Base-by-base conservation (phyloP, 129 eudicot species). In the Saussurea involucrata region DNA sequence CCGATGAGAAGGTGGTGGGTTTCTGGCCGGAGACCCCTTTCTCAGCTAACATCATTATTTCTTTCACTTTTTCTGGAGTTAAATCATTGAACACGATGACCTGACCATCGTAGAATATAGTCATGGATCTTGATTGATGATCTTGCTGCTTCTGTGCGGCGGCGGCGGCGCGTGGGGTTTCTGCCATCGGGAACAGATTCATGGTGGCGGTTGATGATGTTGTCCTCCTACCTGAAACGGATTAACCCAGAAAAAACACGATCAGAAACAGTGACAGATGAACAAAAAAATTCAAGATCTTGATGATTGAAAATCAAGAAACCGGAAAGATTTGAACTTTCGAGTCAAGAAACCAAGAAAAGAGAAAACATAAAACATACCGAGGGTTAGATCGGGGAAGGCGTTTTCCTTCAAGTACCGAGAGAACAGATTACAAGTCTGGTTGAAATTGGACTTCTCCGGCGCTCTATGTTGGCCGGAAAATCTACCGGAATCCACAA, bases 331-430 rank as follows among this genome's bases (percentile, higher is more conserved):
- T 32, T 7, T 24, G 0, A 7, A 32, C 32, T 63, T 27, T 8
- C 6, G 5, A 68, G 13, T 22, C 10, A 1, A 34, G 17, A 31
- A 17, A 29, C 20, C 2, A 17, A 67, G n/a, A 13, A 83, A 24
- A 13, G 53, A 27, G 44, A 64, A 15, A 42, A 2, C 0, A 32
- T 9, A 74, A 60, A 64, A 24, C 77, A 37, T 76, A 28, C 88
- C 90, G 5, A 89, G 90, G 53, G 68, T 85, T 36, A 85, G 92
- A 73, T 87, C 90, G 0, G 92, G 92, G 55, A 91, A 86, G 64
- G 86, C 75, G 87, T 92, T 95, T 84, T 95, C 96, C 65, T 92
- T 95, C 85, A 95, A 66, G 81, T 92, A 95, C 66, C 84, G 99
- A 29, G 96, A 89, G 75, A 95, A 76, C 24, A 89, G 86, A 68